Percentiles rank a stretch among this genome's conserved stretches.
phyloP scores from a whole-genome alignment of 306 rosid species.

The Heteromeles arbutifolia region DNA sequence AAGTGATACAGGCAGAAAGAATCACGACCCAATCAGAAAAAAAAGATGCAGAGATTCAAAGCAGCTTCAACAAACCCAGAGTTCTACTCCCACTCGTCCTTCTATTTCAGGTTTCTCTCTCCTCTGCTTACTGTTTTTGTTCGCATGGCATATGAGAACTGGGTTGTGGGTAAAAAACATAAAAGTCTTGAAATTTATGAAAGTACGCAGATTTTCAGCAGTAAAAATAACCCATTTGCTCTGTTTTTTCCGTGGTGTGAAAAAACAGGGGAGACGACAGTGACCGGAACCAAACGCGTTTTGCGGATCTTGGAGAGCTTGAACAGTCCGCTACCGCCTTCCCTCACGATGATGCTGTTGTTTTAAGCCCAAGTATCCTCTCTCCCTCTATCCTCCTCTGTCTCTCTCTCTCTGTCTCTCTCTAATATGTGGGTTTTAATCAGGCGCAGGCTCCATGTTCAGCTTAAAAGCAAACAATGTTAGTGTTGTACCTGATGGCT shows the following conservation, averaged over 20 bases:
- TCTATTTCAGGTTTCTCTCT: constrained; percentile 37
- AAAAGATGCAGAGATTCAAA: constrained; percentile 68
- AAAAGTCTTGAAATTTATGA: not conserved
- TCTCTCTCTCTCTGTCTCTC: not conserved
- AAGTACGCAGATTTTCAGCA: not conserved
- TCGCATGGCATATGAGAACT: not conserved
- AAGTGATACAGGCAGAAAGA: constrained; percentile 6
- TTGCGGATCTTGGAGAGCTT: constrained; percentile 63
- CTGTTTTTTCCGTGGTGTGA: constrained; percentile 18
- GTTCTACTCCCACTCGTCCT: constrained; percentile 43
- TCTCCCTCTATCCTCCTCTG: not conserved
- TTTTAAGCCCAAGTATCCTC: constrained; percentile 69
- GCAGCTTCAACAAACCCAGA: constrained; percentile 40
- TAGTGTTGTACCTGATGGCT: constrained; percentile 38
- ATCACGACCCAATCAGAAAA: not conserved
- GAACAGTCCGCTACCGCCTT: constrained; percentile 53
- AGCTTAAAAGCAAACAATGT: constrained; percentile 49
- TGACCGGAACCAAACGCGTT: constrained; percentile 40
- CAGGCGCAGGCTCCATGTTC: constrained; percentile 48
- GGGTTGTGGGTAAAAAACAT: not conserved
- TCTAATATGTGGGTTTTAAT: constrained; percentile 10
- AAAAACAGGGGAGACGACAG: constrained; percentile 66
- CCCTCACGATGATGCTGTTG: constrained; percentile 59
- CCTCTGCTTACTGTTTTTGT: not conserved
- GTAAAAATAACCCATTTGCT: constrained; percentile 14